Conservation (phyloP, 345 rosid genomes). For the Acer saccharum region DNA sequence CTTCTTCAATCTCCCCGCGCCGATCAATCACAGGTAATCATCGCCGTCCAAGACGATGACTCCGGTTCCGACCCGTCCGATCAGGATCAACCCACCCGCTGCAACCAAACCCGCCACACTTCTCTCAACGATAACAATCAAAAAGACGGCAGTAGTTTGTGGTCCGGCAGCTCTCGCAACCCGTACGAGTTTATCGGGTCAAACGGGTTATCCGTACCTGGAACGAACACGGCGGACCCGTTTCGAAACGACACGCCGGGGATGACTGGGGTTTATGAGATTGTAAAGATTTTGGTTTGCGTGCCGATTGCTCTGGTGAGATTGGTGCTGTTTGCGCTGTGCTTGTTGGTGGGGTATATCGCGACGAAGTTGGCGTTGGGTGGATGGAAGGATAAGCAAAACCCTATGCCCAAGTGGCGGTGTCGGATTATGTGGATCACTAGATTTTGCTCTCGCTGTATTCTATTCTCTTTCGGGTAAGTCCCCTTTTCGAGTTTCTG, state of each 20-base stretch:
- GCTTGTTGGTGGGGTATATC: slow-evolving; percentile 62
- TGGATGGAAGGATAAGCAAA: slow-evolving; percentile 86
- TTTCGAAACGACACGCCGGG: slow-evolving; percentile 63
- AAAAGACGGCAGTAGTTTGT: background rate
- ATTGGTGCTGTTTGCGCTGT: slow-evolving; percentile 62
- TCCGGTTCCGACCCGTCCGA: slow-evolving; percentile 18
- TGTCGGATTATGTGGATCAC: slow-evolving; percentile 89
- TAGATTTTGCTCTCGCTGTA: slow-evolving; percentile 67
- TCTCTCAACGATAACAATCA: background rate
- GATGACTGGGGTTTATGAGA: slow-evolving; percentile 70
- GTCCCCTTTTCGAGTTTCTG: slow-evolving; percentile 1
- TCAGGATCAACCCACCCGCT: slow-evolving; percentile 1
- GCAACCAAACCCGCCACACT: slow-evolving; percentile 12
- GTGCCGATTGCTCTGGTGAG: slow-evolving; percentile 69
- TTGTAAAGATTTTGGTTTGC: slow-evolving; percentile 61
- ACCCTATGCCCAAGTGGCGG: slow-evolving; percentile 92
- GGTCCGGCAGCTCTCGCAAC: slow-evolving; percentile 23
- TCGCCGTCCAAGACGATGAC: slow-evolving; percentile 46
- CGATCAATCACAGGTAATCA: slow-evolving; percentile 43
- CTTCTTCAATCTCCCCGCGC: slow-evolving; percentile 48
- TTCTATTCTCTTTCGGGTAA: slow-evolving; percentile 93
- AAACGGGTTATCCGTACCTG: slow-evolving; percentile 47
- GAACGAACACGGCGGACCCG: slow-evolving; percentile 63
- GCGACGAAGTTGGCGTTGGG: slow-evolving; percentile 74
- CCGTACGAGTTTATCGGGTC: slow-evolving; percentile 69